These are phyloP conservation scores for Globisporangium viniferum DNA, from an alignment of 352 stramenopile species.

Conservation along the genomic window DNA sequence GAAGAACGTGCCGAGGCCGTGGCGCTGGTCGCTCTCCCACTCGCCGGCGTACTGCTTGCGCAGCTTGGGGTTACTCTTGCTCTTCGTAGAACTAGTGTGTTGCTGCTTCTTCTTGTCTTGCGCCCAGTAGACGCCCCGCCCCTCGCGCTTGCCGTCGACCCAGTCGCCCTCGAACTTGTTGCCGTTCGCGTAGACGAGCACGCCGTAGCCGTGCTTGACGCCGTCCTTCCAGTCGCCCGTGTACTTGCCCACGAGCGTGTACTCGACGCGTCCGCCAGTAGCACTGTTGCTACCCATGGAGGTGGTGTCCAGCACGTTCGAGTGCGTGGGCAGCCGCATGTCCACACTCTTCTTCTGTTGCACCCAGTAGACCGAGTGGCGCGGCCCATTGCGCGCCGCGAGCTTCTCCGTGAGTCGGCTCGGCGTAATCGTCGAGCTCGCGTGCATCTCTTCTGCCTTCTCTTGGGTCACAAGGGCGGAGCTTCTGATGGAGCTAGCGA, in stretches of 20 bases:
- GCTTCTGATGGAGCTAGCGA: no score
- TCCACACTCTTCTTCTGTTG: conserved; percentile 34
- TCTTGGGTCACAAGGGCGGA: no score
- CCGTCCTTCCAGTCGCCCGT: conserved; percentile 93
- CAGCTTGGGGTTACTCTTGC: conserved; percentile 49
- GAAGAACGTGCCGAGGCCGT: conserved; percentile 80
- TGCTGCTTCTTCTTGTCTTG: conserved; percentile 39
- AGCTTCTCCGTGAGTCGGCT: conserved; percentile 53
- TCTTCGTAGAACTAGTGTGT: conserved; percentile 16
- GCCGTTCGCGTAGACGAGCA: conserved; percentile 86
- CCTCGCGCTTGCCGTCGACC: conserved; percentile 74
- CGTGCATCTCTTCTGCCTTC: conserved; percentile 5
- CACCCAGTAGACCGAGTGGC: conserved; percentile 84
- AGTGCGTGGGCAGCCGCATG: conserved; percentile 25
- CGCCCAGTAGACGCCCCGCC: conserved; percentile 80
- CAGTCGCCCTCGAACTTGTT: conserved; percentile 91
- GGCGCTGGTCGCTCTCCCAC: conserved; percentile 66
- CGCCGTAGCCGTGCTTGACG: conserved; percentile 91
- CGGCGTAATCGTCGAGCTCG: conserved; percentile 21
- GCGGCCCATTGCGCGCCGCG: conserved; percentile 55
- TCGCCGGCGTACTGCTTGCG: conserved; percentile 85
- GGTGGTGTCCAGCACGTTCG: conserved; percentile 25
- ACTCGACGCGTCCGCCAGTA: conserved; percentile 38
- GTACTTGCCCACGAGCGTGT: conserved; percentile 80
- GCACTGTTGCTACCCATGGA: conserved; percentile 25